These are phyloP conservation scores for Penicillium macrosclerotiorum DNA, from an alignment of 495 filamentous ascomycete genomes.

Conservation along the genomic window DNA sequence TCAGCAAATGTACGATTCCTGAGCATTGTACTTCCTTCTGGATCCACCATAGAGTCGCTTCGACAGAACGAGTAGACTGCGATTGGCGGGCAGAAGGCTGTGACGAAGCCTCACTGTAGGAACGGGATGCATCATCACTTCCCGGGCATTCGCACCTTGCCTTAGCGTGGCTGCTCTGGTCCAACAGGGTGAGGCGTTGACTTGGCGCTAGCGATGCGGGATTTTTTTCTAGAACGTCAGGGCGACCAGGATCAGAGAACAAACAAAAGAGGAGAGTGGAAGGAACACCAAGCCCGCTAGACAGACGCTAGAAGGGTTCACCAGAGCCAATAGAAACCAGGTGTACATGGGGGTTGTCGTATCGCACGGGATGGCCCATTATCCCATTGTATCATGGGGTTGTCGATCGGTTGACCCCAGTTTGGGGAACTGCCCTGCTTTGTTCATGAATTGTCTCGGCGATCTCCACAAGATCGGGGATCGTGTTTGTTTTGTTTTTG, in stretches of 20 bases:
- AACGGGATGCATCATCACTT: slow-evolving; percentile 1
- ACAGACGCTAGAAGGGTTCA: too few species aligned
- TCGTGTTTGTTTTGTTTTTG: background rate
- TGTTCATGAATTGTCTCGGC: slow-evolving; percentile 3
- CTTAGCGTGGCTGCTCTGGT: slow-evolving; percentile 1
- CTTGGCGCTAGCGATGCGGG: slow-evolving; percentile 18
- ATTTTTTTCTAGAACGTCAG: slow-evolving; percentile 26
- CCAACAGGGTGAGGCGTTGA: background rate
- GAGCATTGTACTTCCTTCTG: too few species aligned
- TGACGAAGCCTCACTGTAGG: slow-evolving; percentile 5
- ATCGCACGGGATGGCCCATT: background rate
- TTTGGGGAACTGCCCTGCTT: background rate
- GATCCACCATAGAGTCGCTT: too few species aligned
- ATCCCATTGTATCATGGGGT: slow-evolving; percentile 1
- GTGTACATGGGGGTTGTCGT: background rate
- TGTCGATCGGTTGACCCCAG: slow-evolving; percentile 1
- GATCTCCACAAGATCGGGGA: slow-evolving; percentile 4
- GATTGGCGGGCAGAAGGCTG: slow-evolving; percentile 1
- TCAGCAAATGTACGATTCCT: too few species aligned
- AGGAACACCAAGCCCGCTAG: background rate
- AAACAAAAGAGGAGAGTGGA: slow-evolving; percentile 1
- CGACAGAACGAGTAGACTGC: too few species aligned
- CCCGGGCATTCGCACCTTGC: background rate
- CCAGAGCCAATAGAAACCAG: too few species aligned
- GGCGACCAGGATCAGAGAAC: slow-evolving; percentile 14